Percentiles rank a stretch among this genome's conserved stretches.
phyloP scores from a whole-genome alignment of 1,284 basidiomycete species.

The Apiotrichum domesticum region DNA sequence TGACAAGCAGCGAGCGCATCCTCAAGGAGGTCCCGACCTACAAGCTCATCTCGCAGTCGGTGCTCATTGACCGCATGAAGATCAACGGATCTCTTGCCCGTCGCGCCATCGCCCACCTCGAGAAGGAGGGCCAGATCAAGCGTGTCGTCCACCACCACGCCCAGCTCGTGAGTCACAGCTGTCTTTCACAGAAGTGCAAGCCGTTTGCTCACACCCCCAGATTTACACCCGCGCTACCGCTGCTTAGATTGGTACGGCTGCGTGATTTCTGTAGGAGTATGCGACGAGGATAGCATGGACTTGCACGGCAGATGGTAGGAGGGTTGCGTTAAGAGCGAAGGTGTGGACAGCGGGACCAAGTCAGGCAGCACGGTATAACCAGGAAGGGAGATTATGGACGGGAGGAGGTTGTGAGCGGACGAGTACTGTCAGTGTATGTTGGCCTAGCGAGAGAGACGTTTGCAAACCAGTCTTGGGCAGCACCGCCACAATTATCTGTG shows the following conservation, averaged over 20 bases:
- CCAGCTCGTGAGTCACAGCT: slow-evolving; percentile 55
- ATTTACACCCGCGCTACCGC: slow-evolving; percentile 56
- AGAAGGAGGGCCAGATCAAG: slow-evolving; percentile 95
- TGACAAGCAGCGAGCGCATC: slow-evolving; percentile 80
- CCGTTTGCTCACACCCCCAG: background rate
- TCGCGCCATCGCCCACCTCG: slow-evolving; percentile 85
- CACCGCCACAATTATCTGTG: too few species aligned
- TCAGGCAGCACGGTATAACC: too few species aligned
- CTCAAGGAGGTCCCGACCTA: slow-evolving; percentile 99
- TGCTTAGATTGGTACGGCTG: slow-evolving; percentile 8
- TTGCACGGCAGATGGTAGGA: background rate
- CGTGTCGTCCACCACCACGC: slow-evolving; percentile 90
- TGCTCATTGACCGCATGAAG: slow-evolving; percentile 85
- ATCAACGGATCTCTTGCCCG: slow-evolving; percentile 94
- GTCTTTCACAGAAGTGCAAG: too few species aligned
- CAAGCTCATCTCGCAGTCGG: slow-evolving; percentile 96
- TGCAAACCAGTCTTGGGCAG: too few species aligned
- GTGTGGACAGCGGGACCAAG: too few species aligned
- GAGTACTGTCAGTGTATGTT: too few species aligned
- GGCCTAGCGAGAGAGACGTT: too few species aligned
- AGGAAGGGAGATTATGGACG: too few species aligned
- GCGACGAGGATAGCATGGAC: background rate
- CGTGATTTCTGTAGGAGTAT: background rate
- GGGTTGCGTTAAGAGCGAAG: too few species aligned
- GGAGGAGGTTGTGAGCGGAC: too few species aligned